Evolutionary conservation across 805 yeast species (phyloP), one percentile per base, ranked within the genome.

Genomic region (Kockiozyma suomiensis): DNA sequence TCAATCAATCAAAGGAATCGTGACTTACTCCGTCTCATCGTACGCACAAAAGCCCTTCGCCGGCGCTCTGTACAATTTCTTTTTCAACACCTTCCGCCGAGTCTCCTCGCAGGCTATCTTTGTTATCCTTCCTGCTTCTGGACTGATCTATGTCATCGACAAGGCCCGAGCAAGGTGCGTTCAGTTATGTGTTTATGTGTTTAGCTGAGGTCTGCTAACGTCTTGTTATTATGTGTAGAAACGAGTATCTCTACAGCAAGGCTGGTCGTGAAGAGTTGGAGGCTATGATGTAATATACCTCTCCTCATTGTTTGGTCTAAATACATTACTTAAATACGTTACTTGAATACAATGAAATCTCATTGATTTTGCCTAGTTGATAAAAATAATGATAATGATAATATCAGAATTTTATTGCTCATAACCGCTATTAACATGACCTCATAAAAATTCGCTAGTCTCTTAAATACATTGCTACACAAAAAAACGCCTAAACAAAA

Each of bases 211-310:
- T 8, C 7, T 32, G 37, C 13, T 32, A 32, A 32, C 37, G 37
- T 32, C 7, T 13, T 32, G 7, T 32, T 32, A 5, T 5, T 35
- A 6, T 15, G 8, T 46, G 8, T 38, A 59, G 65, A 28, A 77
- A 93, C 79, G 93, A 85, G 75, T 92, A 80, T 85, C 83, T 93
- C 76, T 93, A 93, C 84, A 91, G 97, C 78, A 93, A 93, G 83
- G 98, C 89, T 67, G 99, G 99, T 76, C 90, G 92, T 81, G 93
- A 87, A 81, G 97, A 93, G 75, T 84, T 93, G 74, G 93, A 83
- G 76, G 85, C 84, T 76, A 42, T 68, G 51, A 13, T 43, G 55
- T 69, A 69, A 61, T 30, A 19, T 25, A 17, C 15, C 13, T 21
- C 50, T 21, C n/a, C 17, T 46, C n/a, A 38, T 28, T 21, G 10